phyloP scores from a whole-genome alignment of 78 protist species.

The slime mould (Dictyostelium discoideum) region DNA sequence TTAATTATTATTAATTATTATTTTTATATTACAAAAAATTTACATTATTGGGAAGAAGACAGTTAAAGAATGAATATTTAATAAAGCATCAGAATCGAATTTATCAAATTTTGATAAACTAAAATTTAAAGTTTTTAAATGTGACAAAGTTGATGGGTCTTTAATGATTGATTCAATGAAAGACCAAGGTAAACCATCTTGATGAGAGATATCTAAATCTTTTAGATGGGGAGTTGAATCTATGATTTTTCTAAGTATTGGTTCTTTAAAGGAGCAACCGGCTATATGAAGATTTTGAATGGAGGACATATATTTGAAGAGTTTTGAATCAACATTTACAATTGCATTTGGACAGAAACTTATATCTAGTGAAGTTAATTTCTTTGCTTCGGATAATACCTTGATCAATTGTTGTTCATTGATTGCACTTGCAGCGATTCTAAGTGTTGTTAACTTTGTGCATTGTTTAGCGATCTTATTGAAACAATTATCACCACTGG shows the following conservation, averaged over 20 bases:
- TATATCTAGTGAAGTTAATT: slow-evolving; percentile 17
- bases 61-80: slow-evolving; percentile 13
- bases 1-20: too few species aligned
- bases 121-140: slow-evolving; percentile 27
- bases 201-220: slow-evolving; percentile 52
- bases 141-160: slow-evolving; percentile 16
- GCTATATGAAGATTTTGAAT: slow-evolving; percentile 5
- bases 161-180: slow-evolving; percentile 21
- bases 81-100: slow-evolving; percentile 32
- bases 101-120: slow-evolving; percentile 61
- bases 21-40: not conserved
- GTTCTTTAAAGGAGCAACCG: slow-evolving; percentile 56
- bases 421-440: slow-evolving; percentile 7
- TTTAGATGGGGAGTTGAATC: slow-evolving; percentile 11
- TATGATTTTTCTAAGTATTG: not conserved
- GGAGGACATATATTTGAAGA: not conserved
- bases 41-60: slow-evolving; percentile 37
- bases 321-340: slow-evolving; percentile 4
- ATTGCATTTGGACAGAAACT: slow-evolving; percentile 13
- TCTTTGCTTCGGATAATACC: slow-evolving; percentile 23
- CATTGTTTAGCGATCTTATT: slow-evolving; percentile 28
- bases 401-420: slow-evolving; percentile 29
- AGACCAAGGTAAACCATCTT: slow-evolving; percentile 63
- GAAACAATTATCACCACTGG: slow-evolving; percentile 1
- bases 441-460: not conserved